These are phyloP conservation scores for Penicillium corylophilum DNA, from an alignment of 2,329 filamentous ascomycete species.

Conservation along the genomic window DNA sequence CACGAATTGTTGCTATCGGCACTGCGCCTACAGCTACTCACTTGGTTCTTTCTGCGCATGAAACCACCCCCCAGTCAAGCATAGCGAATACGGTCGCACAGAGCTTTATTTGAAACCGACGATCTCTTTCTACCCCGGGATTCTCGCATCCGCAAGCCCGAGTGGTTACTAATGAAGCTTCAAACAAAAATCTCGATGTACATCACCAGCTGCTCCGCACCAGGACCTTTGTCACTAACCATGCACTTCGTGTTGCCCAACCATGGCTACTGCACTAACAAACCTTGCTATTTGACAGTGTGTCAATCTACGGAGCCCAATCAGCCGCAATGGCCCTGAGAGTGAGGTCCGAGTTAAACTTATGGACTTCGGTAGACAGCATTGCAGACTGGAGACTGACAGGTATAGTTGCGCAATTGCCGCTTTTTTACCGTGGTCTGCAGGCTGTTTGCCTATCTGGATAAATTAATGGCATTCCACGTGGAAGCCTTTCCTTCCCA, in stretches of 20 bases:
- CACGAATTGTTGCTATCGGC: constrained; percentile 18
- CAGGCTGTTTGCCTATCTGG: neutral
- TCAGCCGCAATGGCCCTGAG: neutral
- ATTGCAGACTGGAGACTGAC: neutral
- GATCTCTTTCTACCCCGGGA: neutral
- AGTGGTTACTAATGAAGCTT: neutral
- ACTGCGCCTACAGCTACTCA: constrained; percentile 5
- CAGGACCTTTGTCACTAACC: neutral
- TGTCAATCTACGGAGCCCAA: neutral
- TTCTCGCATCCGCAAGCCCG: neutral
- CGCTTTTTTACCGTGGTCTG: neutral
- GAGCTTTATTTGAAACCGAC: neutral
- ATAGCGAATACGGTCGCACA: neutral
- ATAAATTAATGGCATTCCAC: neutral
- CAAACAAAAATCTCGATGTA: neutral
- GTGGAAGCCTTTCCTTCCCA: constrained; percentile 1
- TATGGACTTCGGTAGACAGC: neutral
- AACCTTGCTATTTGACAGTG: neutral
- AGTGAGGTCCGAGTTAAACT: neutral
- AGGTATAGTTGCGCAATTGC: neutral
- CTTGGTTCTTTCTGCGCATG: neutral
- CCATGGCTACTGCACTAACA: neutral
- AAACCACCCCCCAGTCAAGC: neutral
- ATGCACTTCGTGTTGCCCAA: no score
- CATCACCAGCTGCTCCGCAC: neutral